Percentiles rank a stretch among this genome's conserved stretches.
Conservation (phyloP, 148 eudicot genomes). For the Suaeda aralocaspica region DNA sequence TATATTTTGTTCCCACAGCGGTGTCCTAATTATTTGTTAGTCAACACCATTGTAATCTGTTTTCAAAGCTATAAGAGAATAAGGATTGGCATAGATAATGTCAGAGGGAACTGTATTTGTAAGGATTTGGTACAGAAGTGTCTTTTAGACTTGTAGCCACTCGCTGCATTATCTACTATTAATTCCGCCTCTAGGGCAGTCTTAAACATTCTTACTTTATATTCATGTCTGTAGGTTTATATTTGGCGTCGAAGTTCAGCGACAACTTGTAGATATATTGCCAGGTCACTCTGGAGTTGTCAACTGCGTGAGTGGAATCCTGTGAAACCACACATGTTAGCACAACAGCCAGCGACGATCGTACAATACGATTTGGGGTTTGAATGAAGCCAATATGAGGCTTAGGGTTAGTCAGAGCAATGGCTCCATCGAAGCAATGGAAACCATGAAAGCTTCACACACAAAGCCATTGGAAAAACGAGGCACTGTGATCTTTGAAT, state of each 20-base stretch:
- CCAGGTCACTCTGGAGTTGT: conserved; percentile 82
- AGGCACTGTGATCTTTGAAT: conserved; percentile 25
- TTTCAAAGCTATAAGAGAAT: not conserved
- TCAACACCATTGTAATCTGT: not conserved
- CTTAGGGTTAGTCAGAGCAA: conserved; percentile 41
- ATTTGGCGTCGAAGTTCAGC: conserved; percentile 82
- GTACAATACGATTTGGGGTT: conserved; percentile 85
- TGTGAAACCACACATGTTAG: conserved; percentile 68
- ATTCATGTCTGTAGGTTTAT: conserved; percentile 46
- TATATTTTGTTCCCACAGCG: not conserved
- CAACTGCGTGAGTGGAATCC: conserved; percentile 93
- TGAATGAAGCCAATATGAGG: conserved; percentile 30
- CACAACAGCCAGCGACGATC: conserved; percentile 91
- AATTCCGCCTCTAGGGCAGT: not conserved
- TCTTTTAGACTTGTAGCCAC: no score
- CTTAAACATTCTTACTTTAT: not conserved
- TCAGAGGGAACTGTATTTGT: not conserved
- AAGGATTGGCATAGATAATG: not conserved
- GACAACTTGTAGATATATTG: conserved; percentile 55
- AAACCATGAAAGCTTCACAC: conserved; percentile 14
- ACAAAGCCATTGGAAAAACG: conserved; percentile 10
- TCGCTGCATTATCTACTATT: not conserved
- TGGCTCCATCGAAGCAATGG: conserved; percentile 38
- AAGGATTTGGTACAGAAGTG: no score
- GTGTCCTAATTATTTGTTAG: not conserved